Evolutionary conservation across 2,329 filamentous ascomycete species (phyloP).

Genomic region (Fusarium sp.): DNA sequence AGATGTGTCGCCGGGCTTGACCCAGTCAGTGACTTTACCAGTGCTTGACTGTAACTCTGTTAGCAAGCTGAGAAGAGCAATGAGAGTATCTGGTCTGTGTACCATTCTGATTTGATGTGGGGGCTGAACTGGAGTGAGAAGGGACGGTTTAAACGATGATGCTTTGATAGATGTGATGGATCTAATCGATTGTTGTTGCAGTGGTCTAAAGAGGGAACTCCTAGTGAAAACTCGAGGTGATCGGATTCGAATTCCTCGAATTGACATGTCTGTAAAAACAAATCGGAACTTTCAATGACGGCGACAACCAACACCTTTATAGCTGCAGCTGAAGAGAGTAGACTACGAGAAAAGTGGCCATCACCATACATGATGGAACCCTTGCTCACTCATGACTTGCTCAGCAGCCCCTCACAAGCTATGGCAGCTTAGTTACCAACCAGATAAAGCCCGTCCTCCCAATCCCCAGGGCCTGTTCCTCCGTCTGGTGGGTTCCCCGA

Average conservation of each 20-base stretch:
- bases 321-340: constrained; percentile 8
- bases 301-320: constrained; percentile 38
- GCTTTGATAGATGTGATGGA: constrained; percentile 18
- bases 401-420: constrained; percentile 39
- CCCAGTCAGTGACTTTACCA: constrained; percentile 80
- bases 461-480: not conserved
- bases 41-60: constrained; percentile 35
- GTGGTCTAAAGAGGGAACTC: not conserved
- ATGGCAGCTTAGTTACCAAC: constrained; percentile 8
- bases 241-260: constrained; percentile 34
- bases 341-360: constrained; percentile 16
- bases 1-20: constrained; percentile 77
- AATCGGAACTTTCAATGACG: constrained; percentile 23
- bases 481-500: constrained; percentile 10
- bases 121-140: not conserved
- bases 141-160: not conserved
- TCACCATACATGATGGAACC: constrained; percentile 13
- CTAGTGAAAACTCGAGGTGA: constrained; percentile 25
- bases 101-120: constrained; percentile 42
- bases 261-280: constrained; percentile 32
- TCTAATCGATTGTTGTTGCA: constrained; percentile 12
- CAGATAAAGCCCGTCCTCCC: constrained; percentile 5
- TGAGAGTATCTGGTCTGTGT: not conserved
- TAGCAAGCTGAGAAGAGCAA: constrained; percentile 6
- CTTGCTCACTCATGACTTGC: constrained; percentile 39